phyloP scores from a whole-genome alignment of 2,329 filamentous ascomycete species.

The Albophoma yamanashiensis region DNA sequence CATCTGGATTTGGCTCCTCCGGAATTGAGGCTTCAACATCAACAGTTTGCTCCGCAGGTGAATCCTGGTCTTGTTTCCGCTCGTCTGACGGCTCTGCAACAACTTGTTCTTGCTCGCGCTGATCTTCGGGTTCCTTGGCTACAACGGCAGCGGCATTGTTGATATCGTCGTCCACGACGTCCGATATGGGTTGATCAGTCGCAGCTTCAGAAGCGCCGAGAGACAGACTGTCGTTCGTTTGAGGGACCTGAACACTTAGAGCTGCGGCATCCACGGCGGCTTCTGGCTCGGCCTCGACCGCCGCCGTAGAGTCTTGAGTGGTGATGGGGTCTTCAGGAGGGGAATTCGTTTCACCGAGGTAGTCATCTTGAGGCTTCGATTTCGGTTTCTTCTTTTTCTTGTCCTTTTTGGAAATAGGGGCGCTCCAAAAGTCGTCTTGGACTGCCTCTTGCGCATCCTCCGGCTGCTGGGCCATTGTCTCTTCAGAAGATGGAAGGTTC shows the following conservation, averaged over 20 bases:
- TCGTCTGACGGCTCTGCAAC: background rate
- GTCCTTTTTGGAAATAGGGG: conserved; percentile 13
- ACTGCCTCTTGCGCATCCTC: conserved; percentile 3
- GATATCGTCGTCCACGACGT: background rate
- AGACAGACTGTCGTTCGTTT: background rate
- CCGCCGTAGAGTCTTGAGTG: background rate
- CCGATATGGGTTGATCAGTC: background rate
- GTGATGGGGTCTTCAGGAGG: background rate
- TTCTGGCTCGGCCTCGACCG: background rate
- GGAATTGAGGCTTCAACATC: background rate
- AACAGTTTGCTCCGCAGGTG: background rate
- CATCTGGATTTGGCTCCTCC: conserved; percentile 3
- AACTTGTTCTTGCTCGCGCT: background rate
- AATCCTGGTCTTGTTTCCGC: background rate
- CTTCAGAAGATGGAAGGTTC: conserved; percentile 5
- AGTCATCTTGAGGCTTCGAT: conserved; percentile 1
- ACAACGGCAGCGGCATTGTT: background rate
- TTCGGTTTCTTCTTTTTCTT: conserved; percentile 14
- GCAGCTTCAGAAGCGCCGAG: too few relatives aligned
- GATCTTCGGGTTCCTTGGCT: background rate
- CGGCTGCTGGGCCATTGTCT: conserved; percentile 4
- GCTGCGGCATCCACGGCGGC: background rate
- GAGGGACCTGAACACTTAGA: background rate
- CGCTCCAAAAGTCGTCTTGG: conserved; percentile 2
- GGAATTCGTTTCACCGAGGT: conserved; percentile 1